Evolutionary conservation across 805 yeast species (phyloP).

Genomic region (Hemisphaericaspora nanyangensis): DNA sequence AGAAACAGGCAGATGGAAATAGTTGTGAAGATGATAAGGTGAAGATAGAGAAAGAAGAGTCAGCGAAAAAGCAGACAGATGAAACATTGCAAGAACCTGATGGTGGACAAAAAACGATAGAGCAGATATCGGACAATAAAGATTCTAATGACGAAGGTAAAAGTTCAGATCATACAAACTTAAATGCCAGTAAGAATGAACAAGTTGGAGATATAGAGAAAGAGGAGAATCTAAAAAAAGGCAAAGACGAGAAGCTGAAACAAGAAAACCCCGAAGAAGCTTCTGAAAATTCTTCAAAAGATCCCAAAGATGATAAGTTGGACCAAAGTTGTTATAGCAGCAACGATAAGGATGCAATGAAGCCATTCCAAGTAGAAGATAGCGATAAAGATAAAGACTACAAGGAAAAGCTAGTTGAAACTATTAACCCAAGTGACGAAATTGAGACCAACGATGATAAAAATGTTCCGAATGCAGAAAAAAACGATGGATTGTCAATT

Average conservation of each 20-base stretch:
- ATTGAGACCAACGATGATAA: slow-evolving; percentile 9
- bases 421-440: slow-evolving; percentile 2
- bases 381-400: slow-evolving; percentile 12
- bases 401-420: slow-evolving; percentile 11
- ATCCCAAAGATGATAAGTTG: no score
- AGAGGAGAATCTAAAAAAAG: slow-evolving; percentile 11
- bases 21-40: slow-evolving; percentile 9
- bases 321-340: no score
- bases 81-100: not conserved
- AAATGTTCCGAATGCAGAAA: slow-evolving; percentile 1
- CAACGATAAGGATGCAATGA: slow-evolving; percentile 17
- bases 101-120: not conserved
- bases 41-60: slow-evolving; percentile 2
- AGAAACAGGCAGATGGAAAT: slow-evolving; percentile 8
- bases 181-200: no score
- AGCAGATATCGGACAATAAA: not conserved
- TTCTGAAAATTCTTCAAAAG: no score
- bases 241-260: slow-evolving; percentile 12
- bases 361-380: slow-evolving; percentile 17
- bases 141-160: no score
- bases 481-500: slow-evolving; percentile 30
- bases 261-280: slow-evolving; percentile 5
- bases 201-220: slow-evolving; percentile 17
- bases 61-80: not conserved
- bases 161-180: no score